These are phyloP conservation scores for Aspergillus clavatus DNA, from an alignment of 2,329 filamentous ascomycete genomes.

Conservation along the genomic window DNA sequence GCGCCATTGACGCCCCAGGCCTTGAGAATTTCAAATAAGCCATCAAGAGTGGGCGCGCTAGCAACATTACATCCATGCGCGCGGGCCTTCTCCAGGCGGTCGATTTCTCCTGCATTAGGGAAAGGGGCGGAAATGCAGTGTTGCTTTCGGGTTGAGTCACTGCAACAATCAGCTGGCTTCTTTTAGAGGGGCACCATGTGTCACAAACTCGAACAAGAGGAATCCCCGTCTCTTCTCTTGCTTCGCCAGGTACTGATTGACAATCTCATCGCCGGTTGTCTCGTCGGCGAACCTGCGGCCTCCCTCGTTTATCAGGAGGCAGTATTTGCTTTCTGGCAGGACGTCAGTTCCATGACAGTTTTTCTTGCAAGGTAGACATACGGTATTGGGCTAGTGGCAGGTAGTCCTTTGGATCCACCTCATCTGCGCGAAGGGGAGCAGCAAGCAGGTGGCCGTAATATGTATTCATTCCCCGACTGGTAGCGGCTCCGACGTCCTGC, in stretches of 20 bases:
- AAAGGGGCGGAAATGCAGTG: conserved; percentile 20
- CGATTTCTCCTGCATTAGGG: conserved; percentile 23
- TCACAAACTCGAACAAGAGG: conserved; percentile 23
- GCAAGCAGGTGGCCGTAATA: conserved; percentile 26
- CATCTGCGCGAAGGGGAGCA: conserved; percentile 19
- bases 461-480: conserved; percentile 24
- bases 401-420: conserved; percentile 22
- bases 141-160: conserved; percentile 19
- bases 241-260: conserved; percentile 26
- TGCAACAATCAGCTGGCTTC: conserved; percentile 1
- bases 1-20: conserved; percentile 20
- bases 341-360: too few species aligned
- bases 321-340: conserved; percentile 21
- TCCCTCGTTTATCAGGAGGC: conserved; percentile 20
- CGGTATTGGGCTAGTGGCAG: conserved; percentile 25
- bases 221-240: conserved; percentile 24
- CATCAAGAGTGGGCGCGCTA: conserved; percentile 15
- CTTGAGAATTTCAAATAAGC: conserved; percentile 13
- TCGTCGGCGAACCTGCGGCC: conserved; percentile 23
- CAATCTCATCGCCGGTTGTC: conserved; percentile 23
- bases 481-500: conserved; percentile 18
- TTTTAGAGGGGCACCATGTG: neutral
- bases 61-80: conserved; percentile 24
- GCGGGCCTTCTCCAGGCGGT: conserved; percentile 23
- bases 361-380: conserved; percentile 4